Base-by-base conservation (phyloP, 139 green algal species). In the Chlamydomonas sp. region DNA sequence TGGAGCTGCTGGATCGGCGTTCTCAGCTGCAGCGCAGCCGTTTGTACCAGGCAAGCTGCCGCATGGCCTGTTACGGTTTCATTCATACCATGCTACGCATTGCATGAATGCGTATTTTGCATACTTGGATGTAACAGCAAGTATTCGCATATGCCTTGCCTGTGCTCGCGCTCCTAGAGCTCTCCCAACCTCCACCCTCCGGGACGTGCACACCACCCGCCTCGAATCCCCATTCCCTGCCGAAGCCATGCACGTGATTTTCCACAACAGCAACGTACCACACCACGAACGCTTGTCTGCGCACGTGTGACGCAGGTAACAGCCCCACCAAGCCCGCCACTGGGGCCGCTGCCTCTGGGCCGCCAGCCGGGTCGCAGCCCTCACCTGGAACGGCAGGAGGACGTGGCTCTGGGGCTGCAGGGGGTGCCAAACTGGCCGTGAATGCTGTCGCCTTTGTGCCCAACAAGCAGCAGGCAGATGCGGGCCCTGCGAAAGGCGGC, bases 21-120 rank as follows among this genome's bases (percentile, higher is more conserved):
- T 49, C 31, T 49, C 31, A 49, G 31, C 31, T 49, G 66, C 66
- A 57, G 84, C 84, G 6, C 76, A 84, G 66, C 84, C 84, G 31
- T 89, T 89, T 49, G 76, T 86, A 5, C 81, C 84, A 12, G 84
- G 81, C 73, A 6, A 79, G 81, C 31, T 49, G 31, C 31, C 31
- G 31, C 31, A 49, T 49, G 31, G 31, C 31, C 31, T 71, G 66
- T 71, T 71, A 12, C 12, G 66, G 9, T 9, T 71, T 9, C 66
- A 71, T 71, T 12, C 66, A 18, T 9, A 12, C 12, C 12, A 12
- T 71, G 9, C 9, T 9, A 18, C 66, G 12, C 9, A 9, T 71
- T 9, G 66, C 9, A 71, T 71, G 66, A 18, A 18, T 9, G 66
- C 8, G 6, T 31, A n/a, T 17, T 7, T 66, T 80, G 76, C n/a